Percentiles rank a stretch among this genome's conserved stretches.
phyloP scores from a whole-genome alignment of 2,329 filamentous ascomycete genomes.

The Neofusicoccum ribis region DNA sequence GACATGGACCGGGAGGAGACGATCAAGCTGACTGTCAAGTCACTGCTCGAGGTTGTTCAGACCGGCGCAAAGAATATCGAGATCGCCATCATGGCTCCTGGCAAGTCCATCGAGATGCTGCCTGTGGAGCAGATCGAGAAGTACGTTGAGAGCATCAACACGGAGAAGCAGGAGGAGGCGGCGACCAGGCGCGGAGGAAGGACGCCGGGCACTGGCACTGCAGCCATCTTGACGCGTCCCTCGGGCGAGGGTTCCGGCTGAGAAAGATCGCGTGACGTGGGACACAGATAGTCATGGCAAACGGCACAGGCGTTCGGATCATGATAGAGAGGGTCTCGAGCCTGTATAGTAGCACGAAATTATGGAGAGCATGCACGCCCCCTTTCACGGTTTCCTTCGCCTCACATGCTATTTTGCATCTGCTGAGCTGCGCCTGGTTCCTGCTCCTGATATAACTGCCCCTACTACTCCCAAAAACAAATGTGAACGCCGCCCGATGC shows the following conservation, averaged over 20 bases:
- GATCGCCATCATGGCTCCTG: conserved; percentile 96
- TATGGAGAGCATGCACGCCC: not conserved
- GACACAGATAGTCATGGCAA: not conserved
- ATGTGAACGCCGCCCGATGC: conserved; percentile 18
- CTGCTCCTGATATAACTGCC: not conserved
- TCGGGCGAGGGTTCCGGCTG: conserved; percentile 39
- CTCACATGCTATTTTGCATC: not conserved
- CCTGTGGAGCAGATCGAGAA: conserved; percentile 93
- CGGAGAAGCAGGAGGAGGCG: conserved; percentile 98
- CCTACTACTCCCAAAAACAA: not conserved
- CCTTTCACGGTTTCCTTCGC: not conserved
- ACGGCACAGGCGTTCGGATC: not conserved
- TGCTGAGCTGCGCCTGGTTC: not conserved
- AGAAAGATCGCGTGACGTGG: not conserved
- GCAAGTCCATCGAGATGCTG: conserved; percentile 88
- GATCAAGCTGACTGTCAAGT: conserved; percentile 97
- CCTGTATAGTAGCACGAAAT: conserved; percentile 5
- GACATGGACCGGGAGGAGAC: conserved; percentile 96
- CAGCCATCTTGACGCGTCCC: conserved; percentile 72
- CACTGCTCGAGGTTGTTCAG: conserved; percentile 94
- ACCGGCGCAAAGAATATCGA: conserved; percentile 99
- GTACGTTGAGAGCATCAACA: conserved; percentile 98
- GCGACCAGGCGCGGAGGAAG: conserved; percentile 78
- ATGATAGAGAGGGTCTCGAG: conserved; percentile 11
- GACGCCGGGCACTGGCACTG: conserved; percentile 67